Conservation (phyloP, 2,329 filamentous ascomycete genomes). For the Monilinia polystroma region DNA sequence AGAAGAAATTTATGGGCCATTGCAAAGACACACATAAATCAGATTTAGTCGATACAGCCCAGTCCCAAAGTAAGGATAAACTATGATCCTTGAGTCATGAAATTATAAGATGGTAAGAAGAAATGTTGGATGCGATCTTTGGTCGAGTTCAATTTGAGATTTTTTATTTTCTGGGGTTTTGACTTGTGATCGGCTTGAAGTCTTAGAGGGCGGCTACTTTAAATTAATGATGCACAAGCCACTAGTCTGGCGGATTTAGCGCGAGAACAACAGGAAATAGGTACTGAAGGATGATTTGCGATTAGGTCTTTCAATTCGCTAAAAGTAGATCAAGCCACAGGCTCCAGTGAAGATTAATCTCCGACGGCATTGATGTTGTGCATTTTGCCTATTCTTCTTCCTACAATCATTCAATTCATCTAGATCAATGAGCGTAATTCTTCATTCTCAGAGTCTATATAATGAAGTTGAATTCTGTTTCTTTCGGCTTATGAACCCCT, state of each 20-base stretch:
- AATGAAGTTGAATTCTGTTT: neutral
- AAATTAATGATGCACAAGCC: neutral
- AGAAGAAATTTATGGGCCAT: neutral
- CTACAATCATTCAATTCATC: no score
- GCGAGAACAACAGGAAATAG: neutral
- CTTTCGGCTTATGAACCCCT: neutral
- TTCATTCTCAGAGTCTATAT: neutral
- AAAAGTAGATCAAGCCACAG: slow-evolving; percentile 6
- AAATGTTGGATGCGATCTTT: neutral
- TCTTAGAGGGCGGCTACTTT: neutral
- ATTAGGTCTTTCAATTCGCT: neutral
- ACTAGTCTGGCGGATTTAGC: neutral
- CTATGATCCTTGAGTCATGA: neutral
- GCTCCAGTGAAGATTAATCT: neutral
- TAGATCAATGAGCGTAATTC: neutral
- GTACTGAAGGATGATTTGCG: no score
- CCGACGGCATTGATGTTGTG: neutral
- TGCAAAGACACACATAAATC: slow-evolving; percentile 7
- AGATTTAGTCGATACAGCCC: neutral
- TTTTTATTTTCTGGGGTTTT: neutral
- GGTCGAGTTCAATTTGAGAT: neutral
- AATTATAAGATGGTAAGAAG: neutral
- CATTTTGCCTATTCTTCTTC: neutral
- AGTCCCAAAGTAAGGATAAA: neutral
- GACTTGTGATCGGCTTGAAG: neutral